A percentile compares a stretch with the other conserved stretches of the same genome.
Conservation (phyloP, 192 early-diverging fungal genomes). For the Physocladia obscura region DNA sequence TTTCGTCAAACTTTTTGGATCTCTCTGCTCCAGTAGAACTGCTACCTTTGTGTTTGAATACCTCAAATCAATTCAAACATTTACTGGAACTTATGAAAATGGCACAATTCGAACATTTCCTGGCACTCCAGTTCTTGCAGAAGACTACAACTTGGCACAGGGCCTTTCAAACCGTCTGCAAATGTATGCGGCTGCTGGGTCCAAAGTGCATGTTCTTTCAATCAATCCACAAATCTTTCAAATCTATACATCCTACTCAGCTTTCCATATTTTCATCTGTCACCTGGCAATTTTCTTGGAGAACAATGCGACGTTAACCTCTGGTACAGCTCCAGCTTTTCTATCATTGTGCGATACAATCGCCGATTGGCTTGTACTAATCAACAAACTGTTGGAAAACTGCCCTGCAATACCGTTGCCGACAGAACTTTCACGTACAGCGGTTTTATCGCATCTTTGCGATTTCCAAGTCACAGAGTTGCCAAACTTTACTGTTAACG, state of each 20-base stretch:
- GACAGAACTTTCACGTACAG: neutral
- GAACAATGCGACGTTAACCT: neutral
- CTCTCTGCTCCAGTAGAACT: slow-evolving; percentile 20
- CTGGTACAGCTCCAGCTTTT: neutral
- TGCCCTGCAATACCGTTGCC: slow-evolving; percentile 23
- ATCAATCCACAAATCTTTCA: slow-evolving; percentile 25
- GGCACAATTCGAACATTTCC: neutral
- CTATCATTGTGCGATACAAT: slow-evolving; percentile 21
- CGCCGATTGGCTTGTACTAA: slow-evolving; percentile 31
- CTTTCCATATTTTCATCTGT: slow-evolving; percentile 42
- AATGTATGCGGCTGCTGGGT: slow-evolving; percentile 19
- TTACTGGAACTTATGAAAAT: slow-evolving; percentile 32
- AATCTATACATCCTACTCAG: slow-evolving; percentile 33
- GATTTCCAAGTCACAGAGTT: neutral
- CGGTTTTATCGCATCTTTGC: slow-evolving; percentile 33
- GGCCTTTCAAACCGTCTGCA: neutral
- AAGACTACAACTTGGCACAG: neutral
- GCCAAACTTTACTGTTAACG: slow-evolving; percentile 17
- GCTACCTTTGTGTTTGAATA: slow-evolving; percentile 40
- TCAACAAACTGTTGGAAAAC: slow-evolving; percentile 38
- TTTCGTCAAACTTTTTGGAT: slow-evolving; percentile 34
- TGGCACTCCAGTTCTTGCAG: neutral
- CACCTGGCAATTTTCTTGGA: slow-evolving; percentile 46
- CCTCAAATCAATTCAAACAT: slow-evolving; percentile 28
- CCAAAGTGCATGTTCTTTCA: slow-evolving; percentile 14